These are phyloP conservation scores for Fusarium gaditjirri DNA, from an alignment of 2,329 filamentous ascomycete genomes.

Conservation along the genomic window DNA sequence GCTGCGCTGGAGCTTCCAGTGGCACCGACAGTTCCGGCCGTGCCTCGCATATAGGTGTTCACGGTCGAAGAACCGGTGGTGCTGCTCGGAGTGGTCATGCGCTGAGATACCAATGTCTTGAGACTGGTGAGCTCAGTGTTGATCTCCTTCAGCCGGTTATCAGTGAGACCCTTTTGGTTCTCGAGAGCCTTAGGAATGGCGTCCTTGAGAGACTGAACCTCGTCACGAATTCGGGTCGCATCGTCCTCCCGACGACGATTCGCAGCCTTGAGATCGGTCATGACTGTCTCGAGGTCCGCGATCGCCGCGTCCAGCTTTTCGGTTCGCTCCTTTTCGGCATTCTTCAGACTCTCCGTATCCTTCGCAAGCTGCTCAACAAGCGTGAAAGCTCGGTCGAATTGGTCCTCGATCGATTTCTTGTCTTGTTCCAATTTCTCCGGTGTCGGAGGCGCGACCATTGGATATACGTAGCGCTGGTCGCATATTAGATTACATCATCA, in stretches of 20 bases:
- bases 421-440: constrained; percentile 94
- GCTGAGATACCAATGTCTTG: constrained; percentile 82
- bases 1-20: constrained; percentile 12
- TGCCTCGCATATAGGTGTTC: constrained; percentile 42
- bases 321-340: constrained; percentile 84
- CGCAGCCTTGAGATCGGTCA: constrained; percentile 82
- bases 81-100: constrained; percentile 59
- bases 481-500: constrained; percentile 21
- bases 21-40: constrained; percentile 19
- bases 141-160: constrained; percentile 84
- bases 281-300: constrained; percentile 83
- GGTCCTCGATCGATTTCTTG: constrained; percentile 90
- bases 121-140: constrained; percentile 89
- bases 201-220: constrained; percentile 84
- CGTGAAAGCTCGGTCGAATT: constrained; percentile 91
- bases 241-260: constrained; percentile 88
- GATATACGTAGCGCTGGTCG: constrained; percentile 83
- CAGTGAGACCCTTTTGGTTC: constrained; percentile 85
- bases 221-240: constrained; percentile 84
- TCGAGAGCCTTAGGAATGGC: constrained; percentile 89
- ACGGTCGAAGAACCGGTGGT: constrained; percentile 43
- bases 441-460: constrained; percentile 91
- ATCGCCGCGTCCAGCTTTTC: constrained; percentile 85
- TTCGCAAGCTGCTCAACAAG: constrained; percentile 91
- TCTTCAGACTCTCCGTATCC: constrained; percentile 89